These are phyloP conservation scores for Terfezia boudieri DNA, from an alignment of 495 filamentous ascomycete genomes.

Conservation along the genomic window DNA sequence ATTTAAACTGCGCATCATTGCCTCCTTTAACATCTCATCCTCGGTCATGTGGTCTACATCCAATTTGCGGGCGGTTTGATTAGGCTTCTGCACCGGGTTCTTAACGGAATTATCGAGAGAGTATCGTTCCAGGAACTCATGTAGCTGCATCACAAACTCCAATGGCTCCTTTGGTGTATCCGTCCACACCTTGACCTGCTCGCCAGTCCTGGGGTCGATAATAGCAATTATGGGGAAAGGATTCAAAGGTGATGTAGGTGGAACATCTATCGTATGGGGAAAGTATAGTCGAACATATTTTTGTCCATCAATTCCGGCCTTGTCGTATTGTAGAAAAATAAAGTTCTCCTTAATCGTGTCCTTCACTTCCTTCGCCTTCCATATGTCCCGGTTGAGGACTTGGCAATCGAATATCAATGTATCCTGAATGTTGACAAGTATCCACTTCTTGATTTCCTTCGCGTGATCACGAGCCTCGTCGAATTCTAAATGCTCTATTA, in stretches of 20 bases:
- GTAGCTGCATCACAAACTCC: slow-evolving; percentile 76
- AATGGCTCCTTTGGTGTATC: slow-evolving; percentile 49
- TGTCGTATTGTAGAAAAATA: slow-evolving; percentile 78
- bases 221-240: slow-evolving; percentile 83
- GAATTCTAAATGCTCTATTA: slow-evolving; percentile 54
- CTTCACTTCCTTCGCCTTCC: slow-evolving; percentile 61
- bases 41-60: slow-evolving; percentile 80
- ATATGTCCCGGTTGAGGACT: slow-evolving; percentile 75
- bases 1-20: slow-evolving; percentile 29
- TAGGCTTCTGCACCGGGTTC: slow-evolving; percentile 54
- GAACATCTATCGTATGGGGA: slow-evolving; percentile 37
- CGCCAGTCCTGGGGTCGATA: slow-evolving; percentile 83
- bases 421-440: slow-evolving; percentile 89
- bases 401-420: slow-evolving; percentile 80
- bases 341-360: slow-evolving; percentile 78
- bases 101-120: slow-evolving; percentile 68
- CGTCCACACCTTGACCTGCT: slow-evolving; percentile 93
- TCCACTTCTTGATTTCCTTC: slow-evolving; percentile 72
- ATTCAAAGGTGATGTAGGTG: slow-evolving; percentile 4
- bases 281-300: slow-evolving; percentile 86
- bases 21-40: slow-evolving; percentile 88
- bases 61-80: slow-evolving; percentile 44
- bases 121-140: slow-evolving; percentile 90
- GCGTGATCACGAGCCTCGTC: slow-evolving; percentile 65
- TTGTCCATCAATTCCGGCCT: slow-evolving; percentile 48